Conservation (phyloP, 2,329 filamentous ascomycete genomes). For the Septoria petroselini region DNA sequence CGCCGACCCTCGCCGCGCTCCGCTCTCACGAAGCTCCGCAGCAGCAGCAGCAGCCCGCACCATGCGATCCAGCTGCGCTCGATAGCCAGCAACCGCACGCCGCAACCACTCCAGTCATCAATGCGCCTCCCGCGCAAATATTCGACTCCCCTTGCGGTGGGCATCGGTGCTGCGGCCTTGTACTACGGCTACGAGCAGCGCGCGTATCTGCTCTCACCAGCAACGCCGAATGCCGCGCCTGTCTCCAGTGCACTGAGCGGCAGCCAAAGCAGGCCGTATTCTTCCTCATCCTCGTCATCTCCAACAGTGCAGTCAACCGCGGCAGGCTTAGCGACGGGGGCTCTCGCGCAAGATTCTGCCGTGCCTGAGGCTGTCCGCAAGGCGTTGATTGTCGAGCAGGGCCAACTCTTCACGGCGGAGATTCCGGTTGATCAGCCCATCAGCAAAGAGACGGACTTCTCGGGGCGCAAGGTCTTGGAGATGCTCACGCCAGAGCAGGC, state of each 20-base stretch:
- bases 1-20: constrained; percentile 63
- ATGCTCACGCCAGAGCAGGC: constrained; percentile 97
- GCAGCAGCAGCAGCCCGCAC: constrained; percentile 35
- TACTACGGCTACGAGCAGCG: constrained; percentile 64
- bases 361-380: constrained; percentile 56
- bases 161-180: constrained; percentile 66
- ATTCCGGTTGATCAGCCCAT: constrained; percentile 83
- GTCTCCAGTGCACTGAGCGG: constrained; percentile 21
- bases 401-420: constrained; percentile 83
- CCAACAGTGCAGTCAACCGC: constrained; percentile 24
- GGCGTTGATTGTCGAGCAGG: constrained; percentile 83
- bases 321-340: constrained; percentile 16
- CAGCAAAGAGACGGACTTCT: constrained; percentile 81
- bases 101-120: constrained; percentile 58
- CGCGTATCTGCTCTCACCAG: constrained; percentile 14
- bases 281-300: constrained; percentile 26
- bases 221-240: constrained; percentile 21
- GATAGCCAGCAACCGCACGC: constrained; percentile 38
- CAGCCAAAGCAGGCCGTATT: constrained; percentile 37
- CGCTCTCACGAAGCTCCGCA: constrained; percentile 51
- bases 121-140: constrained; percentile 69
- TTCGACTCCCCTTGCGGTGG: constrained; percentile 64
- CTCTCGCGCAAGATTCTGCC: constrained; percentile 37
- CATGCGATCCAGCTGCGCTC: constrained; percentile 49
- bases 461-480: constrained; percentile 81